Conservation (phyloP, 257 asterid species). For the Capsicum rhomboideum region DNA sequence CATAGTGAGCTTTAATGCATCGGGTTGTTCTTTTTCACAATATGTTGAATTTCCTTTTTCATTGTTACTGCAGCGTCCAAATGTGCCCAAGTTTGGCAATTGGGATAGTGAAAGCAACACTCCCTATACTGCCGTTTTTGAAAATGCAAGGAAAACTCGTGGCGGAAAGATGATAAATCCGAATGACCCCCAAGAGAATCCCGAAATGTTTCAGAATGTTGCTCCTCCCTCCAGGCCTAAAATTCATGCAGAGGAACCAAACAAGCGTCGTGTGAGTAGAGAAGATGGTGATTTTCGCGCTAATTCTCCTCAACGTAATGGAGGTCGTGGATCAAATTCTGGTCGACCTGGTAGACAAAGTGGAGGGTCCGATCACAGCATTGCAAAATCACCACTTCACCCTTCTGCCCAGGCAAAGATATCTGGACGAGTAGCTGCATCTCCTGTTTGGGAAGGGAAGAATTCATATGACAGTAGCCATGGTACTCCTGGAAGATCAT, state of each 20-base stretch:
- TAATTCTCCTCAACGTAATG: slow-evolving; percentile 35
- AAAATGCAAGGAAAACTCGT: slow-evolving; percentile 58
- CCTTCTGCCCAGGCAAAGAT: slow-evolving; percentile 43
- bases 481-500: slow-evolving; percentile 21
- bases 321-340: slow-evolving; percentile 33
- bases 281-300: slow-evolving; percentile 35
- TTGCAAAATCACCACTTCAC: slow-evolving; percentile 72
- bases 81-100: slow-evolving; percentile 55
- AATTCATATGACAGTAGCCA: slow-evolving; percentile 41
- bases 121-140: slow-evolving; percentile 63
- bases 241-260: slow-evolving; percentile 26
- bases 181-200: slow-evolving; percentile 69
- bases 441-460: slow-evolving; percentile 63
- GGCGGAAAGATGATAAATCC: slow-evolving; percentile 78
- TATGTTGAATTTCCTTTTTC: not conserved
- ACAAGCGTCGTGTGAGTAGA: slow-evolving; percentile 24
- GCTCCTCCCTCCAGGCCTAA: slow-evolving; percentile 19
- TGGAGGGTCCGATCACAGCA: slow-evolving; percentile 53
- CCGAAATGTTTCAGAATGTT: slow-evolving; percentile 38
- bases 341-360: slow-evolving; percentile 37
- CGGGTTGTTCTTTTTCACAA: too few relatives aligned
- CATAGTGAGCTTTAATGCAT: too few relatives aligned
- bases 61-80: slow-evolving; percentile 26
- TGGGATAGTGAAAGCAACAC: slow-evolving; percentile 64
- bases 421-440: slow-evolving; percentile 38